Conservation (phyloP, 345 rosid genomes). For the Citrus maxima region DNA sequence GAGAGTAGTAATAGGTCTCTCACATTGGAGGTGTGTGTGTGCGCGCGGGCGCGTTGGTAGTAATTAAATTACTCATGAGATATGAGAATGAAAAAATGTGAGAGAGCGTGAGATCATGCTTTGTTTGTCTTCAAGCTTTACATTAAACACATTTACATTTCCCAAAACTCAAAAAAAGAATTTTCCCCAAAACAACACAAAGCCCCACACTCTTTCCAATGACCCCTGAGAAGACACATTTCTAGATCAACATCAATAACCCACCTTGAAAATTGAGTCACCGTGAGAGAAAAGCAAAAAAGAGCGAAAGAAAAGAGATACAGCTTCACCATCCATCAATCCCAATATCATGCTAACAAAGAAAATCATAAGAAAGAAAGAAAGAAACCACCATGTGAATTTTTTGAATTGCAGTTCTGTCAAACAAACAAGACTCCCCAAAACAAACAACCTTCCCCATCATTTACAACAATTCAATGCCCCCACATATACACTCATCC, state of each 20-base stretch:
- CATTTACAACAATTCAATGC: constrained; percentile 37
- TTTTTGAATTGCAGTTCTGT: neutral
- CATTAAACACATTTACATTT: constrained; percentile 20
- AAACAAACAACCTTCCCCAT: constrained; percentile 21
- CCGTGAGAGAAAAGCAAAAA: neutral
- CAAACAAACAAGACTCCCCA: constrained; percentile 6
- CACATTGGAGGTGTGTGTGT: neutral
- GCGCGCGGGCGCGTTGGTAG: neutral
- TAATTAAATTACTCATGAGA: neutral
- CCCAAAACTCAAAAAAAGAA: constrained; percentile 41
- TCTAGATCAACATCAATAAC: constrained; percentile 43
- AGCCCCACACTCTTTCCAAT: constrained; percentile 39
- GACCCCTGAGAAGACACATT: constrained; percentile 38
- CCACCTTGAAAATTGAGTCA: constrained; percentile 47
- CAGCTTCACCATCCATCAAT: constrained; percentile 28
- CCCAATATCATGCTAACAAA: constrained; percentile 31
- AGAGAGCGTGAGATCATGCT: neutral
- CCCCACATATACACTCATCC: constrained; percentile 25
- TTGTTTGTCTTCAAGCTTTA: too few species aligned
- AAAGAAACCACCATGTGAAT: constrained; percentile 1
- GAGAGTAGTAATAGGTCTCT: neutral
- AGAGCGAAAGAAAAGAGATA: neutral
- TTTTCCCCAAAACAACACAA: constrained; percentile 27
- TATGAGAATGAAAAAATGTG: neutral
- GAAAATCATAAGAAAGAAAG: neutral